These are phyloP conservation scores for Bidens hawaiensis DNA, from an alignment of 140 eudicot genomes.

Conservation along the genomic window DNA sequence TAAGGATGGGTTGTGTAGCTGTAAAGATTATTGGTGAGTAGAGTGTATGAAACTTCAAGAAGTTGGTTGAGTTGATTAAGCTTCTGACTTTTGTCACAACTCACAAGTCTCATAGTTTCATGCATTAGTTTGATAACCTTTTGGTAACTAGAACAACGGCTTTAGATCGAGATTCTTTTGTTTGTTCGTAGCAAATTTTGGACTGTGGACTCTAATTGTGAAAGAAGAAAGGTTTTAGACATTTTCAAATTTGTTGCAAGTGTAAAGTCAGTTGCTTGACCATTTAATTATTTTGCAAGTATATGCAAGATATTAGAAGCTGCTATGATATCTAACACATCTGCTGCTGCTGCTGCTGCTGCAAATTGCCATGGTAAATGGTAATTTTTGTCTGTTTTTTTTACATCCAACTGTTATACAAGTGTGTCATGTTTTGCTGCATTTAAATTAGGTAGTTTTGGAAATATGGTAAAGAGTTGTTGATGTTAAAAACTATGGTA, in stretches of 20 bases:
- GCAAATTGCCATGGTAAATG: not conserved
- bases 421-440: not conserved
- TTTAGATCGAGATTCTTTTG: not conserved
- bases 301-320: no score
- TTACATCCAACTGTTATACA: not conserved
- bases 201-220: not conserved
- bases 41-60: not conserved
- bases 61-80: not conserved
- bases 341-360: no score
- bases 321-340: no score
- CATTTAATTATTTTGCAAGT: not conserved
- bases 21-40: slow-evolving; percentile 53
- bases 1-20: slow-evolving; percentile 40
- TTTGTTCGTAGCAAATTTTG: not conserved
- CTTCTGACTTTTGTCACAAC: not conserved
- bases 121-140: not conserved
- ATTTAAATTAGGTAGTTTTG: not conserved
- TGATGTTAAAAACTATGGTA: not conserved
- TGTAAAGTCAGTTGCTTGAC: not conserved
- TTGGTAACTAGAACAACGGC: not conserved
- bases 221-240: not conserved
- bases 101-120: not conserved
- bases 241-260: not conserved
- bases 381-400: not conserved
- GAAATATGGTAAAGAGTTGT: not conserved